A percentile compares a stretch with the other conserved stretches of the same genome.
phyloP scores from a whole-genome alignment of 305 asterid genomes.

The Solanum hybrid region DNA sequence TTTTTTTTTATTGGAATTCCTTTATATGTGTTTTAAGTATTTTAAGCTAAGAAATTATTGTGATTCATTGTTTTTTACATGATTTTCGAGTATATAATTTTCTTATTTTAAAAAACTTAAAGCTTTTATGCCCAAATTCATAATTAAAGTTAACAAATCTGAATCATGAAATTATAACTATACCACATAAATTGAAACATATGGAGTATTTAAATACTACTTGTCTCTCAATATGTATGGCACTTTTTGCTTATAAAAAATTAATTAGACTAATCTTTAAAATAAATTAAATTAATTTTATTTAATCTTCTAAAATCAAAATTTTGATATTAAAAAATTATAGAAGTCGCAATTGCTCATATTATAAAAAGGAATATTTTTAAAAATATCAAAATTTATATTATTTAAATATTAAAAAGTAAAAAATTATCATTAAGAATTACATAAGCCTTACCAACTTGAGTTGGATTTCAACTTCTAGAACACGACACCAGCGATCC shows the following conservation, averaged over 20 bases:
- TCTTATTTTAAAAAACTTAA: background rate
- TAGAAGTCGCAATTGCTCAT: background rate
- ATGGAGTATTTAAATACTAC: background rate
- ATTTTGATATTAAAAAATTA: background rate
- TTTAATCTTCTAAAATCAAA: background rate
- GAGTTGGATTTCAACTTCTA: background rate
- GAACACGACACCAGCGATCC: background rate
- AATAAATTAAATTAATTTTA: background rate
- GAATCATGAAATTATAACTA: background rate
- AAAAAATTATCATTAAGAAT: background rate
- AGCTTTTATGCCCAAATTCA: background rate
- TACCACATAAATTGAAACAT: background rate
- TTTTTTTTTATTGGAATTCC: no score
- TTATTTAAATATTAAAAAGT: background rate
- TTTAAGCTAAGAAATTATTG: background rate
- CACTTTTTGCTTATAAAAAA: background rate
- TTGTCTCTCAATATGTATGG: background rate
- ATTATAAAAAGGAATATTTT: background rate
- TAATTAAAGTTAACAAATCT: background rate
- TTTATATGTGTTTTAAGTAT: background rate
- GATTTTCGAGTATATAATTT: background rate
- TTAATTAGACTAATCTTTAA: background rate
- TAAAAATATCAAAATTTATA: background rate
- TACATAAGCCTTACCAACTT: background rate
- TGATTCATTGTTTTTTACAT: background rate